Conservation (phyloP, 2,329 filamentous ascomycete species). For the Lizonia empirigonia region DNA sequence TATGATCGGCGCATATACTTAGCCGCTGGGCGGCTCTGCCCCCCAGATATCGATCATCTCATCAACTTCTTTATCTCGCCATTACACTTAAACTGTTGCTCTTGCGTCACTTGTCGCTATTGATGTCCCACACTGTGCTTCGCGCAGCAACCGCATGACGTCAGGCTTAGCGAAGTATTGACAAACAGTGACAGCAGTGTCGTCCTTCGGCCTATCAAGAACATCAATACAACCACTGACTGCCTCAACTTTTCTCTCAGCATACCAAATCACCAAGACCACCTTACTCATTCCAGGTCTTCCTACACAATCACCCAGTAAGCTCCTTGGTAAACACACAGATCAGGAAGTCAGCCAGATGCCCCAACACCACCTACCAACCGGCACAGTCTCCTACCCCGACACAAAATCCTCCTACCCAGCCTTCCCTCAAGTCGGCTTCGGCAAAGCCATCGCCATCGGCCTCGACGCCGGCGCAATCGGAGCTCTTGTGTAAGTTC, state of each 20-base stretch:
- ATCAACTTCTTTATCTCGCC: too few relatives aligned
- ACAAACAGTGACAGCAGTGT: background rate
- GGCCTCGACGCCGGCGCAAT: constrained; percentile 23
- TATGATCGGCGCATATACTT: background rate
- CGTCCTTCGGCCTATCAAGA: background rate
- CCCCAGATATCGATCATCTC: background rate
- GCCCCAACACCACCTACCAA: constrained; percentile 21
- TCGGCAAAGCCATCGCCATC: constrained; percentile 27
- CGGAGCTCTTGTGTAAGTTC: constrained; percentile 21
- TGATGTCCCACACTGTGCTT: background rate
- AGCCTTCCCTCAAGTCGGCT: constrained; percentile 22
- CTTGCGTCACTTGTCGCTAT: background rate
- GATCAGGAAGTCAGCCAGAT: background rate
- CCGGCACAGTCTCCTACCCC: constrained; percentile 18
- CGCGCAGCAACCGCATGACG: constrained; percentile 5
- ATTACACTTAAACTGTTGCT: too few relatives aligned
- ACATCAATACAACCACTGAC: background rate
- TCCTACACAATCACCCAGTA: too few relatives aligned
- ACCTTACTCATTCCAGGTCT: too few relatives aligned
- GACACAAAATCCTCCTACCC: constrained; percentile 28
- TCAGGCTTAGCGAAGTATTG: constrained; percentile 8
- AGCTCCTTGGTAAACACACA: too few relatives aligned
- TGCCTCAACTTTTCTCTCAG: background rate
- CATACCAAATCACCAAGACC: background rate
- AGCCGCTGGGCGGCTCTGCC: background rate